Evolutionary conservation across 805 yeast genomes (phyloP), one percentile per base, ranked within the genome.

Genomic region (Debaryomyces castellii): DNA sequence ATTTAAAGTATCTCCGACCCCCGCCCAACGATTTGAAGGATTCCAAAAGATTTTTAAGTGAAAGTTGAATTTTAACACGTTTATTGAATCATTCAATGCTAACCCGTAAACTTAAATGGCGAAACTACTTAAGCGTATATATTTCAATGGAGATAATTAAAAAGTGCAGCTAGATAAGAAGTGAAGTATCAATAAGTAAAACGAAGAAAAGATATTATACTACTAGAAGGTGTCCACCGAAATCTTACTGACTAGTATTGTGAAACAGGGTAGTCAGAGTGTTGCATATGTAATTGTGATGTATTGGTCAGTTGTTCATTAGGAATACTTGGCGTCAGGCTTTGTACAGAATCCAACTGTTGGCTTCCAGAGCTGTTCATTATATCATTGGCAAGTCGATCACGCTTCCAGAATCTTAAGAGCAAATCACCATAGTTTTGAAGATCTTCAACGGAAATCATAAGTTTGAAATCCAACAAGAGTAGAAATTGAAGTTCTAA

Each of bases 361-460:
- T 30, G 34, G 34, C 34, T 30, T 30, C 34, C 34, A 30, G 34
- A 30, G 38, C 47, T 52, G 40, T 50, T 40, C 8, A 65, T 64
- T 41, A 71, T 51, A 49, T 71, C 71, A 48, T 61, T 69, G 38
- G 81, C 72, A 32, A 72, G 51, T 53, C 80, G 83, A 63, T 86
- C 89, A 40, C 89, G 67, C 57, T 78, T 81, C 94, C 96, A 89
- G 64, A 89, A 92, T 64, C 87, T 81, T 59, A 87, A 71, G 58
- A 92, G 72, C 45, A 91, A 72, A 63, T 89, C 96, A 9, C 96
- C 97, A 64, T 92, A 92, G 53, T 86, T 77, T 59, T 90, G 96
- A 58, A 92, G 74, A 63, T 94, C 99, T 60, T 91, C 96, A 11
- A 87, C 85, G 27, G 89, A 85, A 38, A 94, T 88, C 82, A 91